Evolutionary conservation across 2,329 filamentous ascomycete species (phyloP).

Genomic region (Diaporthe nobilis): DNA sequence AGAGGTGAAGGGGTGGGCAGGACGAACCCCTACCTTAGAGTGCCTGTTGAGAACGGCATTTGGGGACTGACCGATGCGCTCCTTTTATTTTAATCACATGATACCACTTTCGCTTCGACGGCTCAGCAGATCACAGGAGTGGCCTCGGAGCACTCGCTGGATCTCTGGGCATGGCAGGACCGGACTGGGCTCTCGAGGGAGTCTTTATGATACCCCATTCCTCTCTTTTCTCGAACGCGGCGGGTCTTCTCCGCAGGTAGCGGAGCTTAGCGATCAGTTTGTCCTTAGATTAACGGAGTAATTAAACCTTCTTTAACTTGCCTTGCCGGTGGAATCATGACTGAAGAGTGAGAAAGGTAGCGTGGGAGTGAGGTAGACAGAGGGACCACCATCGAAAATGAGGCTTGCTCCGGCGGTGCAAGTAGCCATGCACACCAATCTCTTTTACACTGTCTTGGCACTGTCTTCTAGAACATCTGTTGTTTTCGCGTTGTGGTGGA

Average conservation of each 20-base stretch:
- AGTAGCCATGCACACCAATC: too few relatives aligned
- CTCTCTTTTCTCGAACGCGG: slow-evolving; percentile 38
- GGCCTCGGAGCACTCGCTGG: slow-evolving; percentile 5
- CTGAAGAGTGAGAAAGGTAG: not conserved
- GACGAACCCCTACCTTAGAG: too few relatives aligned
- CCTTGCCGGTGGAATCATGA: too few relatives aligned
- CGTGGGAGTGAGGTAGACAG: too few relatives aligned
- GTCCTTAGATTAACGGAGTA: slow-evolving; percentile 13
- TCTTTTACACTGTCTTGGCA: not conserved
- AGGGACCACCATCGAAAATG: too few relatives aligned
- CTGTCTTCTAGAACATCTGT: not conserved
- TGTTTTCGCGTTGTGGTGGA: not conserved
- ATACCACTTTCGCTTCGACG: slow-evolving; percentile 42
- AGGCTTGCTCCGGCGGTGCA: too few relatives aligned
- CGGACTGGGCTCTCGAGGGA: slow-evolving; percentile 26
- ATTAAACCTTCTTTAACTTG: slow-evolving; percentile 14
- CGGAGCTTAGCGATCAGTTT: slow-evolving; percentile 18
- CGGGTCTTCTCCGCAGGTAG: not conserved
- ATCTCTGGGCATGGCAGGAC: slow-evolving; percentile 26
- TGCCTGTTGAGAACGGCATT: not conserved
- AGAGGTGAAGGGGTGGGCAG: slow-evolving; percentile 54
- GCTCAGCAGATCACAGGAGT: not conserved
- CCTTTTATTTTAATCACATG: slow-evolving; percentile 38
- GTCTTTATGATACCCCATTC: slow-evolving; percentile 36
- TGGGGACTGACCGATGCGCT: slow-evolving; percentile 25